A percentile compares a stretch with the other conserved stretches of the same genome.
Conservation (phyloP, 306 rosid species). For the Cyclanthera cordifolia region DNA sequence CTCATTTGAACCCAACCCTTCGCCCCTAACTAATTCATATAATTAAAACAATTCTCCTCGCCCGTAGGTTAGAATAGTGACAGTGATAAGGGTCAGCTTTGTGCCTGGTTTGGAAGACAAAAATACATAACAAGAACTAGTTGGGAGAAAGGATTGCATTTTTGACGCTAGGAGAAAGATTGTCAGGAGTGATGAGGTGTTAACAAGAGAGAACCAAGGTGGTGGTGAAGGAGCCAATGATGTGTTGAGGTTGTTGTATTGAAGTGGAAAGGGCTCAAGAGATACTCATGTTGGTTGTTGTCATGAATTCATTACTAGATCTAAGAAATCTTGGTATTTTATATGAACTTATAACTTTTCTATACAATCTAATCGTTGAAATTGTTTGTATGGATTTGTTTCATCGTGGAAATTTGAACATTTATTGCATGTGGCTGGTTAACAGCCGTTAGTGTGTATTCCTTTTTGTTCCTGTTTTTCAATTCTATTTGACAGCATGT, state of each 20-base stretch:
- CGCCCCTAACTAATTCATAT: neutral
- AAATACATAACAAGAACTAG: neutral
- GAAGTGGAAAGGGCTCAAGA: neutral
- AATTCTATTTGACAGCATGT: neutral
- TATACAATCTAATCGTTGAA: neutral
- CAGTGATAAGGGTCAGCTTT: neutral
- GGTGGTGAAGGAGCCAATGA: neutral
- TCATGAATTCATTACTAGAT: neutral
- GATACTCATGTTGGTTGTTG: neutral
- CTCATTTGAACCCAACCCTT: neutral
- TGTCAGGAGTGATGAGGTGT: neutral
- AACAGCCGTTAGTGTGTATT: neutral
- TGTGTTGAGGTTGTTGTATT: neutral
- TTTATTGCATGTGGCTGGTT: neutral
- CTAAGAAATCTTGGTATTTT: neutral
- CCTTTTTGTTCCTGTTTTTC: neutral
- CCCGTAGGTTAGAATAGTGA: neutral
- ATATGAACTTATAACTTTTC: neutral
- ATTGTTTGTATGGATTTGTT: neutral
- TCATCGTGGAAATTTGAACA: conserved; percentile 5
- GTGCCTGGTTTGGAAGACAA: neutral
- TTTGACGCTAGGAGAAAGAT: neutral
- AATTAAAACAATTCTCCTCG: neutral
- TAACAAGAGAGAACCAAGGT: neutral
- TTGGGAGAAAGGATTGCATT: neutral